Evolutionary conservation across 257 asterid genomes (phyloP), one percentile per base, ranked within the genome.

Genomic region (Plectranthus barbatus): DNA sequence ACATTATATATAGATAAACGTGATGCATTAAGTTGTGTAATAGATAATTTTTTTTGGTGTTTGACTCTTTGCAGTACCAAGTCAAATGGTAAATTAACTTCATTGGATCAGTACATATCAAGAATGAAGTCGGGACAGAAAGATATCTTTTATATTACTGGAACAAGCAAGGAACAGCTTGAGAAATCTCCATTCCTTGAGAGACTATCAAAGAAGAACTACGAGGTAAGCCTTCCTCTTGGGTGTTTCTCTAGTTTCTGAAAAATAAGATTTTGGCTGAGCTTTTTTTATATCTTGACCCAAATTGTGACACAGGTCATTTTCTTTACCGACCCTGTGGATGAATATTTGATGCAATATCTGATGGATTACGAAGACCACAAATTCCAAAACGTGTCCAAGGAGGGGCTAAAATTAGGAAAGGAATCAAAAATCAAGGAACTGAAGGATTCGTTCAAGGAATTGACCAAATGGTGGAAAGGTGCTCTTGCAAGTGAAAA

Each of bases 101-200:
- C 99, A 14, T 72, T 92, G 69, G 96, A 92, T 52, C 90, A 90
- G 65, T 92, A 92, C 83, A 89, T 92, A 78, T 85, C 96, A 19
- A 83, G 99, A 66, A 92, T 92, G 97, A 92, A 85, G 66, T 55
- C 94, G 7, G 91, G 94, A 51, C 99, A 92, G 84, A 92, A 92
- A 67, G 99, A 92, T 60, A 89, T 92, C 81, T 92, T 89, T 74
- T 92, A 92, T 31, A 87, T 92, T 47, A 89, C 99, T 31, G 97
- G 99, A 66, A 58, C 95, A 24, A 89, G 82, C 88, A 92, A 90
- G 82, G 99, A 92, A 62, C 97, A 92, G 75, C 67, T 92, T 76
- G 95, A 89, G 77, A 89, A 92, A 72, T 92, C 99, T 52, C 99
- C 97, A 9, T 92, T 92, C 95, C 97, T 92, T 1, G 99, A 92